Evolutionary conservation across 805 yeast species (phyloP), one percentile per base, ranked within the genome.

Genomic region (Lipomyces anomalus): DNA sequence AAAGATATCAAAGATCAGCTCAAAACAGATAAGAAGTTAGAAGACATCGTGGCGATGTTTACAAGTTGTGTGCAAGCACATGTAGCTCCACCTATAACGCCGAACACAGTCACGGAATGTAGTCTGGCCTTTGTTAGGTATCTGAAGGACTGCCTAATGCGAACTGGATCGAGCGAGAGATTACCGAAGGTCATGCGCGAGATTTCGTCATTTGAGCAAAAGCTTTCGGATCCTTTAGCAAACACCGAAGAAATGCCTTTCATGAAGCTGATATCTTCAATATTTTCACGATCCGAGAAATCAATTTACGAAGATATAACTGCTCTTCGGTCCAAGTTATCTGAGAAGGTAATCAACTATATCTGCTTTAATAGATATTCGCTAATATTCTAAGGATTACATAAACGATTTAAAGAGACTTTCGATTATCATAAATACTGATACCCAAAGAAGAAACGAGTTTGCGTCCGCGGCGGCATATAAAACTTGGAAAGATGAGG

Each of bases 401-500:
- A 34, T 48, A 17, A 35, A 44, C n/a, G 53, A 48, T 36, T n/a
- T 48, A 17, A 45, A 48, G 21, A 34, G 28, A 16, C 18, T 48
- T 29, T 42, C 41, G 3, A 26, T 40, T 7, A 22, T 13, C 20
- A 38, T 48, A 11, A n/a, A 22, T 13, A 35, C 44, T 28, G 32
- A 38, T 16, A 13, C 24, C 16, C 22, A 38, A 3, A 29, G 18
- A 7, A 22, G 18, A 21, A 38, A 22, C 16, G 72, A 72, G 48
- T 78, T 76, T 56, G 58, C 59, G 1, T 42, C 55, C 2, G 56
- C 52, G 2, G 61, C 57, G 3, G 61, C 53, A 3, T 76, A 69
- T 55, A 56, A 59, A 24, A 40, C 49, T 1, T 76, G 80, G 80
- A 67, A 71, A 44, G 60, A 61, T 4, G 45, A 53, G 6, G 76